Percentiles rank a stretch among this genome's conserved stretches.
Conservation (phyloP, 2,329 filamentous ascomycete genomes). For the Fusarium fracticaudum region DNA sequence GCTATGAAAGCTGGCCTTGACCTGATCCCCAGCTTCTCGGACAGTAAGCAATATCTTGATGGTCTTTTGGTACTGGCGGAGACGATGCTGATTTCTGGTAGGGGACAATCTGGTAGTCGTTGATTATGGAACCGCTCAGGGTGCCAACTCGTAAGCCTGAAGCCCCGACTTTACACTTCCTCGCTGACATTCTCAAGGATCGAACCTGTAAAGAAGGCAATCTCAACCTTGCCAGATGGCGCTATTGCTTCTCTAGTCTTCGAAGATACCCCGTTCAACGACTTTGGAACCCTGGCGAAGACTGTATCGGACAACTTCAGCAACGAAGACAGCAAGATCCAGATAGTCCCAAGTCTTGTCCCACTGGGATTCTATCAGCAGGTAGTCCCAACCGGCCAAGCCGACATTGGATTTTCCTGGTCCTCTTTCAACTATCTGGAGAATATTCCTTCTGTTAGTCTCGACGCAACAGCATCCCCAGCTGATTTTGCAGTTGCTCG, state of each 20-base stretch:
- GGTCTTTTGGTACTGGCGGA: accelerated
- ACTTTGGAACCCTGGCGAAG: conserved; percentile 12
- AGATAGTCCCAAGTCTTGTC: neutral
- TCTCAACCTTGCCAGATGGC: neutral
- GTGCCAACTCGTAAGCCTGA: neutral
- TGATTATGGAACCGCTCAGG: conserved; percentile 7
- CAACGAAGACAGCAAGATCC: neutral
- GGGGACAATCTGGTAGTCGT: neutral
- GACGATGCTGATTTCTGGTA: neutral
- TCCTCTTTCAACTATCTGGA: conserved; percentile 12
- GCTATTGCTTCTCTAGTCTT: neutral
- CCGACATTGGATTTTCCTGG: neutral
- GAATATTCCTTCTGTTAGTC: neutral
- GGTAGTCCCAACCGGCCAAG: neutral
- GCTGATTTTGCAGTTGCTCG: conserved; percentile 7
- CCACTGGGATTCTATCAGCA: conserved; percentile 8
- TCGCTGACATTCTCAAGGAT: neutral
- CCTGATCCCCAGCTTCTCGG: neutral
- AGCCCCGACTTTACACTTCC: accelerated
- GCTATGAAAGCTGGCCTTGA: neutral
- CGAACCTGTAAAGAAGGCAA: neutral
- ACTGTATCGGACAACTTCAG: neutral
- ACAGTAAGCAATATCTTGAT: neutral
- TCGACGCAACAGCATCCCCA: conserved; percentile 4
- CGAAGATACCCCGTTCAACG: conserved; percentile 6